Evolutionary conservation across 2,329 filamentous ascomycete species (phyloP), one percentile per base, ranked within the genome.

Genomic region (Fusarium nisikadoi): DNA sequence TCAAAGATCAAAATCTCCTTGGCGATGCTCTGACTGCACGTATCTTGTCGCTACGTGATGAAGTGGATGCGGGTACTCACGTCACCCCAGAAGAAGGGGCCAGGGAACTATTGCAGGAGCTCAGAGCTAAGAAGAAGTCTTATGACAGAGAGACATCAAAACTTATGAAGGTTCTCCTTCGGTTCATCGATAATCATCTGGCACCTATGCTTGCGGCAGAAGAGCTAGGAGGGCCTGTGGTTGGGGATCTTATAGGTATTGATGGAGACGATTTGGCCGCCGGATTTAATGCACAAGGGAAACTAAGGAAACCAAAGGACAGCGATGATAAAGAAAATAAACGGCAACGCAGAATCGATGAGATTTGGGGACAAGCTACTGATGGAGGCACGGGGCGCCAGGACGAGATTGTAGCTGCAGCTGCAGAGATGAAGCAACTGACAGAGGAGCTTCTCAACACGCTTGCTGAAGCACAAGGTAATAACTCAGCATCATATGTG

Each of bases 171-270:
- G 86, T 88, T 0, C 86, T 97, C 61, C 88, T 91, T 70, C 83
- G 83, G 20, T 97, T 97, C 77, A 91, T 95, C 63, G 89, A 93
- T 68, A 83, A 89, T 46, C 87, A 89, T 43, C 86, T 97, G 2
- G 92, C 92, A 3, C 82, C 88, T 6, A 93, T 95, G 89, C 85
- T 97, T 46, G 94, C 93, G 11, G 93, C 93, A 2, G 94, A 97
- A 82, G 93, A 94, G 77, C 86, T 95, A 3, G 94, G 94, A 12
- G 94, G 94, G 0, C 94, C 94, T 0, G 91, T 94, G 16, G 93
- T 95, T 2, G 93, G 94, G 7, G 92, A 94, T 72, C 85, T 91
- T 74, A 85, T 92, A 77, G 89, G 92, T 79, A 77, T 93, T 27
- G 82, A 90, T 84, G 75, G 87, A 13, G 87, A 92, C 47, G 88